A percentile compares a stretch with the other conserved stretches of the same genome.
Conservation (phyloP, 2,329 filamentous ascomycete genomes). For the Capronia epimyces region DNA sequence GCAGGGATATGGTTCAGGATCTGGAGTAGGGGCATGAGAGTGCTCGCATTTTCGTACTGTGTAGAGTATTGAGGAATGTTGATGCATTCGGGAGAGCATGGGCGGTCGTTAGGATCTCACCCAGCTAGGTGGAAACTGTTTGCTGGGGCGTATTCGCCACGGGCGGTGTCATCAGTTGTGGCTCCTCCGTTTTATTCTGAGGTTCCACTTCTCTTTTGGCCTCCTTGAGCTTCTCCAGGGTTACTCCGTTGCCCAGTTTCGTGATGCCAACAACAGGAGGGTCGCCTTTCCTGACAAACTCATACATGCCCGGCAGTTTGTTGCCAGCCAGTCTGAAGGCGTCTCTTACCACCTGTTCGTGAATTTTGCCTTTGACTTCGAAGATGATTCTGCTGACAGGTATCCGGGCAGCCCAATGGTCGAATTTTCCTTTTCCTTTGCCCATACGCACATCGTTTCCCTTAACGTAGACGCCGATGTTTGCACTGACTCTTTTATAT, state of each 20-base stretch:
- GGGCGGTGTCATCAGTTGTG: conserved; percentile 30
- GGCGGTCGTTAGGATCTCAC: conserved; percentile 13
- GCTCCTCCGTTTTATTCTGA: conserved; percentile 23
- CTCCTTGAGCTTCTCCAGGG: conserved; percentile 74
- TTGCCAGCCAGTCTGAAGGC: conserved; percentile 90
- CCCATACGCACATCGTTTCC: conserved; percentile 99
- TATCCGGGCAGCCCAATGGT: conserved; percentile 89
- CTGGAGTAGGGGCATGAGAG: conserved; percentile 51
- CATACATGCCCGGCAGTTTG: conserved; percentile 81
- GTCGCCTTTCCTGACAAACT: conserved; percentile 91
- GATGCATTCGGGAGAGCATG: conserved; percentile 13
- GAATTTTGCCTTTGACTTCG: conserved; percentile 82
- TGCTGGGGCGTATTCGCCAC: conserved; percentile 35
- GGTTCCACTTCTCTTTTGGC: conserved; percentile 63
- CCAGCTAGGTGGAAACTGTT: conserved; percentile 34
- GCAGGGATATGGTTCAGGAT: conserved; percentile 52
- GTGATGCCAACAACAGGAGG: conserved; percentile 86
- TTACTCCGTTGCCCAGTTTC: conserved; percentile 74
- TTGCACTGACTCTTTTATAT: conserved; percentile 85
- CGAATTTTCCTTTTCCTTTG: conserved; percentile 96
- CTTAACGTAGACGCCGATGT: conserved; percentile 90
- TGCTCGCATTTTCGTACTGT: neutral
- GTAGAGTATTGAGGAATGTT: neutral
- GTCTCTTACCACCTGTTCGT: conserved; percentile 91
- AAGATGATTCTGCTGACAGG: conserved; percentile 88